Base-by-base conservation (phyloP, 495 filamentous ascomycete species). In the Penicillium simplicissimum region DNA sequence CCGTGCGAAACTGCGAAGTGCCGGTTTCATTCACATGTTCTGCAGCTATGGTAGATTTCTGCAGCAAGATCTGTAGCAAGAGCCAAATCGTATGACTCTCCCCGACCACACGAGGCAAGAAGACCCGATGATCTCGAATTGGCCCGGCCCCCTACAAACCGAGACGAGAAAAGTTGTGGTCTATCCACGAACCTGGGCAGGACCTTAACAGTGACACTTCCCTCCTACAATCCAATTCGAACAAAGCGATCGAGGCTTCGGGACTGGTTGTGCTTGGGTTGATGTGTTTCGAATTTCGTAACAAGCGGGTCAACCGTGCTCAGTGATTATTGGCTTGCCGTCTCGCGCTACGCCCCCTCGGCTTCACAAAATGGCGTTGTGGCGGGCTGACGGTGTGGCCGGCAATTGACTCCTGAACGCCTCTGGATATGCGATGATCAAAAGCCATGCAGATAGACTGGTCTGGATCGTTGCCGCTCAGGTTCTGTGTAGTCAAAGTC, bases 391-490 rank as follows among this genome's bases (percentile, higher is more conserved):
- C 38, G 14, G 10, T 31, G 33, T 51, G 42, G 40, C 19, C 15
- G 38, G 15, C 21, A 33, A 14, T 7, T 8, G 17, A 25, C 19
- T 43, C 38, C 37, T 19, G 53, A 43, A 25, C 31, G 51, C 51
- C 51, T 53, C 33, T 53, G 10, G 0, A 13, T 53, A 13, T 53
- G 51, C 11, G 13, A 49, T 36, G n/a, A 53, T 17, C 15, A 19
- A 28, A 36, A 35, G 51, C 33, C 31, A 34, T 53, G 49, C 14
- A 78, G 84, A 68, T 77, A 83, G 45, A 19, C 45, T 15, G 13
- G 23, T 49, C 45, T 7, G 21, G 14, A 49, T 49, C 11, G 45
- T 5, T 28, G 13, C 6, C 21, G 10, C 17, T 6, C 45, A 14
- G 6, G 23, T 14, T 28, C 7, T 31, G 25, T 49, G 45, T 31